Evolutionary conservation across 2,329 filamentous ascomycete species (phyloP).

Genomic region (Botryotinia narcissicola): DNA sequence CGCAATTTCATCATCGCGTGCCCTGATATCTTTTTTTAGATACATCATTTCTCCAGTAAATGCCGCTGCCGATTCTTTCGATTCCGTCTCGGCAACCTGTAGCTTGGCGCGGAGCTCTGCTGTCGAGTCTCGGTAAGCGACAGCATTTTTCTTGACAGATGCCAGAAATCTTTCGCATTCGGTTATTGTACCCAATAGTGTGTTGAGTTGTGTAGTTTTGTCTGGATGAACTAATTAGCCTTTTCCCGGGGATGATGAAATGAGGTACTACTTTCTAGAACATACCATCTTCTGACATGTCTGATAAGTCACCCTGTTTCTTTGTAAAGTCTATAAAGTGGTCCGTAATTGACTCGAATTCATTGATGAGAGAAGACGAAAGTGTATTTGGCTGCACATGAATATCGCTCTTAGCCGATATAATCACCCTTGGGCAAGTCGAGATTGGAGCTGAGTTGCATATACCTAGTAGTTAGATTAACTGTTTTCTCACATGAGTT

Average conservation of each 20-base stretch:
- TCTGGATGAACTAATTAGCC: not conserved
- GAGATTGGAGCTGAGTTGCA: not conserved
- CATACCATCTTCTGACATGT: not conserved
- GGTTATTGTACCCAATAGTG: not conserved
- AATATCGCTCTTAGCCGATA: accelerated
- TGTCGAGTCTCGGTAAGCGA: not conserved
- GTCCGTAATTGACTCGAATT: not conserved
- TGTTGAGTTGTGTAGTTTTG: not conserved
- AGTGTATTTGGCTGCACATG: not conserved
- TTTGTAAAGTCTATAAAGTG: not conserved
- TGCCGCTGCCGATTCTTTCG: not conserved
- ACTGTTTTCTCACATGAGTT: too few relatives aligned
- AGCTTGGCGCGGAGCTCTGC: not conserved
- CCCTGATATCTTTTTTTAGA: not conserved
- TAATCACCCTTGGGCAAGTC: accelerated
- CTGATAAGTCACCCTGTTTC: too few relatives aligned
- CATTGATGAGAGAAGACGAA: not conserved
- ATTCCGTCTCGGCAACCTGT: not conserved
- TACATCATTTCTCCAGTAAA: not conserved
- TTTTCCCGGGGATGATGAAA: not conserved
- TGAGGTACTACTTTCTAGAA: not conserved
- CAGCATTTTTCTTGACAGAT: not conserved
- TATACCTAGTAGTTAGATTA: not conserved
- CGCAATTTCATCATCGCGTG: not conserved
- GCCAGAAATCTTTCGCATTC: not conserved